phyloP scores from a whole-genome alignment of 2,329 filamentous ascomycete species.

The Aureobasidium sp. region DNA sequence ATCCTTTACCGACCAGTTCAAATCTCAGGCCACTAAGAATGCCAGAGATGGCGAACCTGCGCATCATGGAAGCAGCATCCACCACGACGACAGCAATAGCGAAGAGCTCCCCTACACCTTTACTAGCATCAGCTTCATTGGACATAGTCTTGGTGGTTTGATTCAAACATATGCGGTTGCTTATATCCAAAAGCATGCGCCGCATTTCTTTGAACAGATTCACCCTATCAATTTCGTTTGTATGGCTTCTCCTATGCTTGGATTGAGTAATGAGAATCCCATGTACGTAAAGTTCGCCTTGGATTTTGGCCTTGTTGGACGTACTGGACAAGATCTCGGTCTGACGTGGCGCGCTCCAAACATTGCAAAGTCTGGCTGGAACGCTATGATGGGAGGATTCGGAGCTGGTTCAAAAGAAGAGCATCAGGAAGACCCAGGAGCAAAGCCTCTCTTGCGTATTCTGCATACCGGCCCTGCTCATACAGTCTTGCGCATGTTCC shows the following conservation, averaged over 20 bases:
- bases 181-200: slow-evolving; percentile 94
- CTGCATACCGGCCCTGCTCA: slow-evolving; percentile 88
- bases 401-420: slow-evolving; percentile 49
- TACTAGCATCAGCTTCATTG: slow-evolving; percentile 91
- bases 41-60: slow-evolving; percentile 37
- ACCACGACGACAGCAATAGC: slow-evolving; percentile 36
- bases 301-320: slow-evolving; percentile 92
- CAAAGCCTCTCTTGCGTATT: slow-evolving; percentile 82
- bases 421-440: slow-evolving; percentile 59
- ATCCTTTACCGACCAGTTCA: slow-evolving; percentile 41
- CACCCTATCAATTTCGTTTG: slow-evolving; percentile 84
- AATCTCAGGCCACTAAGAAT: slow-evolving; percentile 35
- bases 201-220: slow-evolving; percentile 79
- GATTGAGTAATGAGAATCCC: slow-evolving; percentile 93
- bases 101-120: slow-evolving; percentile 63
- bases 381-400: slow-evolving; percentile 73
- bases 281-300: slow-evolving; percentile 95
- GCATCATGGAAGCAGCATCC: slow-evolving; percentile 56
- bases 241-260: slow-evolving; percentile 79
- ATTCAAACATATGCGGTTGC: slow-evolving; percentile 92
- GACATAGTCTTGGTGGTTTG: slow-evolving; percentile 81
- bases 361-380: slow-evolving; percentile 78
- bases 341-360: slow-evolving; percentile 90
- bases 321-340: slow-evolving; percentile 89
- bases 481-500: slow-evolving; percentile 74